Evolutionary conservation across 495 filamentous ascomycete genomes (phyloP).

Genomic region (Xylaria acuta): DNA sequence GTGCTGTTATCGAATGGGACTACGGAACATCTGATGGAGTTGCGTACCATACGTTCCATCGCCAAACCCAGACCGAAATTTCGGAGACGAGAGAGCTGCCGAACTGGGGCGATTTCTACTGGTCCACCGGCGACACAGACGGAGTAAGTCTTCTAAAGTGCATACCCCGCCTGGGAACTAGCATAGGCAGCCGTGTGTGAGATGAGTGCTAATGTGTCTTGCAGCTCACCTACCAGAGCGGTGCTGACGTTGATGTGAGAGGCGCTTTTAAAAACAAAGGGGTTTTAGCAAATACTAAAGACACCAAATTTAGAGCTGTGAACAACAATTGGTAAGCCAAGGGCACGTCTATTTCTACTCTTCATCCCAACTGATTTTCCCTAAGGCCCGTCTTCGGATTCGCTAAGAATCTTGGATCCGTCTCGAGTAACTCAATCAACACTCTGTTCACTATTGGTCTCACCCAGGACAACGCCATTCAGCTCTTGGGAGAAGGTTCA

Average conservation of each 20-base stretch:
- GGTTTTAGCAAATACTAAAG: conserved; percentile 68
- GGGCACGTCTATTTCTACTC: background rate
- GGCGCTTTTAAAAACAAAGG: conserved; percentile 68
- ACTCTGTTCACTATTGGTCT: conserved; percentile 81
- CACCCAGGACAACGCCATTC: conserved; percentile 76
- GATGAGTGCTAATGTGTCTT: conserved; percentile 30
- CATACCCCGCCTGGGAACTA: background rate
- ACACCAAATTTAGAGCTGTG: conserved; percentile 71
- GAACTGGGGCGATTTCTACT: conserved; percentile 89
- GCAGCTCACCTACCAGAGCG: conserved; percentile 67
- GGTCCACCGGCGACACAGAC: conserved; percentile 53
- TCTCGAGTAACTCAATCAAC: conserved; percentile 39
- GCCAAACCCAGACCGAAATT: conserved; percentile 68
- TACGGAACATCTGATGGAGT: conserved; percentile 45
- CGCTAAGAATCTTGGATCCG: conserved; percentile 70
- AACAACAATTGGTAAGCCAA: conserved; percentile 65
- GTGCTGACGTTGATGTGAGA: conserved; percentile 68
- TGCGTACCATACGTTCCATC: conserved; percentile 61
- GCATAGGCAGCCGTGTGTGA: background rate
- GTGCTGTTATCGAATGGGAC: conserved; percentile 49
- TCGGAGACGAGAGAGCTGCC: conserved; percentile 73
- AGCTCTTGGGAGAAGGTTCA: conserved; percentile 74
- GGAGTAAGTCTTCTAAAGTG: conserved; percentile 43
- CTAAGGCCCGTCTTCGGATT: conserved; percentile 84
- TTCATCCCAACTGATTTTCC: background rate